These are phyloP conservation scores for Backusella circina DNA, from an alignment of 192 early-diverging fungal genomes.

Conservation along the genomic window DNA sequence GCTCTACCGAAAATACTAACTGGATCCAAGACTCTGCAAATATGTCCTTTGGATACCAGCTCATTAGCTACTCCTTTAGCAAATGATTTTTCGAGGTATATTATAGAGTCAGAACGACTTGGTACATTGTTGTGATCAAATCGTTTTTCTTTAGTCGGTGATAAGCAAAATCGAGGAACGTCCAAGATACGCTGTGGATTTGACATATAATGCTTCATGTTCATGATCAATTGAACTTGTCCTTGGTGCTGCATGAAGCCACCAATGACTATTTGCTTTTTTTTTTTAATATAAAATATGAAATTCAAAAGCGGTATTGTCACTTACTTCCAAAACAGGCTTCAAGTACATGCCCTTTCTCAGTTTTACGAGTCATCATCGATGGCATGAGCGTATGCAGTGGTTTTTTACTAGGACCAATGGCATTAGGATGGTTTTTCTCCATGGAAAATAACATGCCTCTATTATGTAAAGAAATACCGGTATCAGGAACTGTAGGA, in stretches of 20 bases:
- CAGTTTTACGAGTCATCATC: constrained; percentile 46
- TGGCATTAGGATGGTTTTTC: constrained; percentile 54
- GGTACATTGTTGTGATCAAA: constrained; percentile 5
- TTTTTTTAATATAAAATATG: not conserved
- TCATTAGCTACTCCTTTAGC: constrained; percentile 29
- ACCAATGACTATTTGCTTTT: constrained; percentile 64
- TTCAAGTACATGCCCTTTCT: constrained; percentile 30
- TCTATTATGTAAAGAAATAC: constrained; percentile 68
- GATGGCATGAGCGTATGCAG: constrained; percentile 79
- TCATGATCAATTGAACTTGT: constrained; percentile 74
- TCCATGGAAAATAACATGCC: constrained; percentile 62
- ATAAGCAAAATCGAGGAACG: constrained; percentile 59
- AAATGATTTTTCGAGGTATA: constrained; percentile 63
- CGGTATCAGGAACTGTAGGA: constrained; percentile 46
- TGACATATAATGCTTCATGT: constrained; percentile 53
- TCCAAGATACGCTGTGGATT: constrained; percentile 67
- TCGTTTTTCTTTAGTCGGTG: constrained; percentile 22
- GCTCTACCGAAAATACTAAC: constrained; percentile 59
- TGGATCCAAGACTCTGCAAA: constrained; percentile 29
- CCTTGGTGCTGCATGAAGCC: constrained; percentile 81
- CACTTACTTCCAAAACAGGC: constrained; percentile 42
- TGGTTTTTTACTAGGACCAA: constrained; percentile 65
- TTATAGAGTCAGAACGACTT: constrained; percentile 10
- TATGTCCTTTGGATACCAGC: constrained; percentile 57
- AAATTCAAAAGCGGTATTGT: not conserved